Percentiles rank a stretch among this genome's conserved stretches.
phyloP scores from a whole-genome alignment of 371 early-diverging fungal genomes.

The Lichtheimia ramosa region DNA sequence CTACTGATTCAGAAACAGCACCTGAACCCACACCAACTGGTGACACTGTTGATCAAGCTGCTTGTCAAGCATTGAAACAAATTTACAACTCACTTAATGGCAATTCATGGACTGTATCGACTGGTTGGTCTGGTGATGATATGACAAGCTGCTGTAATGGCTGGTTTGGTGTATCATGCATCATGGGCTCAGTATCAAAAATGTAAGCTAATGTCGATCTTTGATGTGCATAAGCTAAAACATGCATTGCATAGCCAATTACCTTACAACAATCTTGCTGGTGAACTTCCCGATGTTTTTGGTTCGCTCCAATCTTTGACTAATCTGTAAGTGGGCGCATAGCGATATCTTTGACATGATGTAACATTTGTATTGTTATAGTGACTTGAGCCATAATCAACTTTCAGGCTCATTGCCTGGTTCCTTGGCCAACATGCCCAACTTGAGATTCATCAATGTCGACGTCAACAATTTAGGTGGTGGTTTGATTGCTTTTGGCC shows the following conservation, averaged over 20 bases:
- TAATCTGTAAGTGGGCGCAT: conserved; percentile 35
- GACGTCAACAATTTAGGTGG: conserved; percentile 37
- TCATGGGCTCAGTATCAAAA: conserved; percentile 31
- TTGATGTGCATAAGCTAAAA: no score
- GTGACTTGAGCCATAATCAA: conserved; percentile 53
- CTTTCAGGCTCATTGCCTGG: conserved; percentile 47
- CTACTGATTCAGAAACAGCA: background rate
- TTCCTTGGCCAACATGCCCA: conserved; percentile 28
- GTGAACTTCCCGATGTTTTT: conserved; percentile 46
- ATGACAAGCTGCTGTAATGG: conserved; percentile 43
- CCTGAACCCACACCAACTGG: background rate
- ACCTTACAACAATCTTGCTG: conserved; percentile 47
- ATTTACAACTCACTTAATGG: conserved; percentile 36
- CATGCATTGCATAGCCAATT: conserved; percentile 32
- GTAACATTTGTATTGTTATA: background rate
- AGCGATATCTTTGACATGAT: background rate
- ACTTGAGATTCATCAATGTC: conserved; percentile 34
- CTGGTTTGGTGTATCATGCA: conserved; percentile 45
- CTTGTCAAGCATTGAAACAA: conserved; percentile 34
- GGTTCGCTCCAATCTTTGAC: conserved; percentile 40
- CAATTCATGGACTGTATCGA: conserved; percentile 30
- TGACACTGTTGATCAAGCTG: conserved; percentile 5
- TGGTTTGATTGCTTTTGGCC: conserved; percentile 25
- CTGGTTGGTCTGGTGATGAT: conserved; percentile 40
- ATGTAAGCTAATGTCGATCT: conserved; percentile 26